Conservation (phyloP, 139 green algal species). For the Coelastrella sp. region DNA sequence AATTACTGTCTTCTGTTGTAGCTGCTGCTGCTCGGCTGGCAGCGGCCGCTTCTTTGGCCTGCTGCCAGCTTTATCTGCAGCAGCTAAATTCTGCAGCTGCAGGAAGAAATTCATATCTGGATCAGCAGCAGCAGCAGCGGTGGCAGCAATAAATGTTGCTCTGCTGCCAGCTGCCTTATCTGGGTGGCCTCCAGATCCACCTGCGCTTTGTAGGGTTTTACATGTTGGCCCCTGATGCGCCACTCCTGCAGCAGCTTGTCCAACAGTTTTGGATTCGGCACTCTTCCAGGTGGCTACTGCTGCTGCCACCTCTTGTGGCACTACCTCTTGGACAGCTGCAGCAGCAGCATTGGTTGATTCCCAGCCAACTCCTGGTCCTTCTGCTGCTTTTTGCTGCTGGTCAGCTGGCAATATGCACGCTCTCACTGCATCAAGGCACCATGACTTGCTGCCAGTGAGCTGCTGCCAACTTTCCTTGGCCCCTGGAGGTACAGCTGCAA, state of each 20-base stretch:
- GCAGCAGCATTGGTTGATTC: neutral
- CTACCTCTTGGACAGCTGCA: neutral
- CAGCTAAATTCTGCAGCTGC: constrained; percentile 15
- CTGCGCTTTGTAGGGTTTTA: too few relatives aligned
- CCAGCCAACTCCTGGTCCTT: too few relatives aligned
- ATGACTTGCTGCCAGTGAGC: too few relatives aligned
- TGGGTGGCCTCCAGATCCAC: neutral
- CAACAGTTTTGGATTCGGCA: too few relatives aligned
- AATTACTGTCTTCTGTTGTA: neutral
- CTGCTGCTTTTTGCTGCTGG: neutral
- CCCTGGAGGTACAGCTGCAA: too few relatives aligned
- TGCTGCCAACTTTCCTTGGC: too few relatives aligned
- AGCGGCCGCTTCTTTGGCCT: neutral
- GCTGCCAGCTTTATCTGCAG: neutral
- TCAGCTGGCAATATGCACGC: neutral
- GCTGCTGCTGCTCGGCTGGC: neutral
- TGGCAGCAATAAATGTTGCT: neutral
- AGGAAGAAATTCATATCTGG: constrained; percentile 34
- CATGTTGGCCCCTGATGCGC: too few relatives aligned
- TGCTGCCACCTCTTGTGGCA: too few relatives aligned
- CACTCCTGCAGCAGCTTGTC: too few relatives aligned
- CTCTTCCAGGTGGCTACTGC: too few relatives aligned
- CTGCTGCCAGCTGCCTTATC: neutral
- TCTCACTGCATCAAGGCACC: too few relatives aligned
- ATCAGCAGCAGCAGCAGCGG: neutral